phyloP scores from a whole-genome alignment of 345 rosid species.

The Sonneratia alba region DNA sequence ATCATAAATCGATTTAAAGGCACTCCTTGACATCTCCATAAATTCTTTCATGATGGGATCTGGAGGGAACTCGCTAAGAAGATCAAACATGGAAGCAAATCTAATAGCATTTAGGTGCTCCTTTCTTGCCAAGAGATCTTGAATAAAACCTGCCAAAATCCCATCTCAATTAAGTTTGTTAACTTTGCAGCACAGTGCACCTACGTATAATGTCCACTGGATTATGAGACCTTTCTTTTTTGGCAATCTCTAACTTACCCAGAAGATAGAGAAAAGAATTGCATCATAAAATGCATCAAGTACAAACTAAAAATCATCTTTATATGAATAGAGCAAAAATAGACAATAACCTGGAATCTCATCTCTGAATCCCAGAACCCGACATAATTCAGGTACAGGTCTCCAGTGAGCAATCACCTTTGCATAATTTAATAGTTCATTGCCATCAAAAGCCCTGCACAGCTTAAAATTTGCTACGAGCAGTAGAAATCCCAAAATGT shows the following conservation, averaged over 20 bases:
- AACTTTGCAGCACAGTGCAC: background rate
- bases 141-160: conserved; percentile 13
- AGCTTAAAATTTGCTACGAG: conserved; percentile 35
- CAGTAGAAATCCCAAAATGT: conserved; percentile 35
- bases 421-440: conserved; percentile 21
- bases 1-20: conserved; percentile 4
- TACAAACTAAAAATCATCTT: background rate
- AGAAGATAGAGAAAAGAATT: background rate
- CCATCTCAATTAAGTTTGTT: background rate
- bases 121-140: conserved; percentile 20
- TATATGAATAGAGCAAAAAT: background rate
- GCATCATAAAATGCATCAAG: background rate
- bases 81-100: conserved; percentile 22
- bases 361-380: conserved; percentile 26
- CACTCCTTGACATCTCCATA: conserved; percentile 18
- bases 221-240: background rate
- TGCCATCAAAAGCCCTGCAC: conserved; percentile 19
- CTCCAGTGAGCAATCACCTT: conserved; percentile 22
- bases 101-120: conserved; percentile 23
- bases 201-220: background rate
- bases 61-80: conserved; percentile 25
- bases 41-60: conserved; percentile 23
- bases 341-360: conserved; percentile 21
- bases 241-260: background rate
- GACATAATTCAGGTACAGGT: conserved; percentile 21